Base-by-base conservation (phyloP, 2,329 filamentous ascomycete genomes). In the Daldinia eschscholtzii region DNA sequence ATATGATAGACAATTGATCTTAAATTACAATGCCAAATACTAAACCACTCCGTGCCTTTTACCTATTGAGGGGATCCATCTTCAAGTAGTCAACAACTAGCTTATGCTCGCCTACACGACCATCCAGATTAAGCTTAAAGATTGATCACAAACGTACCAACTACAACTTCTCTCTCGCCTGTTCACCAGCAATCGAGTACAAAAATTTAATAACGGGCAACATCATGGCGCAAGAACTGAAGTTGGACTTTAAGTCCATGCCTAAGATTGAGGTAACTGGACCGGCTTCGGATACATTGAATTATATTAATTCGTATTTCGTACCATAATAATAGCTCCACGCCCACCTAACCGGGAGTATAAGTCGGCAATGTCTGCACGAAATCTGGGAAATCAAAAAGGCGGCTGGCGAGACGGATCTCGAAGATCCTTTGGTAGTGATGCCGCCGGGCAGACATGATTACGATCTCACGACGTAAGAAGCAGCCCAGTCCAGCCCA, bases 321-420 rank as follows among this genome's bases (percentile, higher is more conserved):
- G 50, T 53, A 23, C 6, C 6, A 2, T 4, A 37, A 46, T 30
- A 39, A 53, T 55, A 94, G 90, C 86, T 95, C 60, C 93, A 96
- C 75, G 92, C 93, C 69, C 92, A 96, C 79, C 85, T 96, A 50
- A 92, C 89, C 44, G 92, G 93, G 60, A 93, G 91, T 78, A 93
- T 96, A 78, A 91, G 88, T 76, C 88, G 91, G 35, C 81, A 88
- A 74, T 90, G 88, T 68, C 87, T 96, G 1, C 92, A 93, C 76
- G 86, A 92, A 41, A 89, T 95, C 76, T 96, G 93, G 92, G 73
- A 81, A 55, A 78, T 79, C 61, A 92, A 90, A 77, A 88, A 86
- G 65, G 80, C 81, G 3, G 80, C 85, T 6, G 82, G 84, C 4
- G 76, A 83, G 23, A 86, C 89, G 2, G 77, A 83, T 9, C 81